Conservation (phyloP, 805 yeast genomes). For the Ogataea paraovalis region DNA sequence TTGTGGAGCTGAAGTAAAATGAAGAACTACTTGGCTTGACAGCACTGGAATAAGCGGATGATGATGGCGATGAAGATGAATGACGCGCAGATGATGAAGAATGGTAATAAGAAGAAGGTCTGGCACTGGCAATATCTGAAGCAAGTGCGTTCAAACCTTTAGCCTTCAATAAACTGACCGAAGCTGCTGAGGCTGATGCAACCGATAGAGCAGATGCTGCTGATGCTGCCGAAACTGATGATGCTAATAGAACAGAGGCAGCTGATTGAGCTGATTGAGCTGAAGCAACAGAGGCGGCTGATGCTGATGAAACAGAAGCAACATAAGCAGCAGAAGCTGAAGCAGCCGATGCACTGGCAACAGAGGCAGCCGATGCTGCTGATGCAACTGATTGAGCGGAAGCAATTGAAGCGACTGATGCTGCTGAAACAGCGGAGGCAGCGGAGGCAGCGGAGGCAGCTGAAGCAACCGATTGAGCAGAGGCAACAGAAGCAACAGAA, state of each 20-base stretch:
- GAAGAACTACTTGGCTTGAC: constrained; percentile 13
- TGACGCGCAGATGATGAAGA: constrained; percentile 9
- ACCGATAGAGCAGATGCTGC: constrained; percentile 8
- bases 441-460: constrained; percentile 6
- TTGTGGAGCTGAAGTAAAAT: constrained; percentile 5
- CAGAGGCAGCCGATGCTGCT: too few species aligned
- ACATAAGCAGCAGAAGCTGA: constrained; percentile 13
- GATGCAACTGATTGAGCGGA: constrained; percentile 7
- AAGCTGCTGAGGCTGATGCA: constrained; percentile 1
- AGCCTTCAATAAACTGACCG: constrained; percentile 27
- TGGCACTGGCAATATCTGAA: constrained; percentile 18
- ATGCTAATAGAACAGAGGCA: constrained; percentile 11
- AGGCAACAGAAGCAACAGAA: constrained; percentile 7
- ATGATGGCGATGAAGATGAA: constrained; percentile 2
- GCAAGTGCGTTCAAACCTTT: constrained; percentile 40
- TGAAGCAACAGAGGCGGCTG: too few species aligned
- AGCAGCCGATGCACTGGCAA: constrained; percentile 18
- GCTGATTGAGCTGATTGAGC: constrained; percentile 19
- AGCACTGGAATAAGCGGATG: constrained; percentile 1
- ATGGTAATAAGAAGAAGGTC: constrained; percentile 21
- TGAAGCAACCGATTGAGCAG: constrained; percentile 4
- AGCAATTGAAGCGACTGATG: constrained; percentile 8
- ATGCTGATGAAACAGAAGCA: too few species aligned
- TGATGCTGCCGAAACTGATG: too few species aligned
- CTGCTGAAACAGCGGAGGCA: constrained; percentile 8